These are phyloP conservation scores for Chlorella ohadii DNA, from an alignment of 139 green algal species.

Conservation along the genomic window DNA sequence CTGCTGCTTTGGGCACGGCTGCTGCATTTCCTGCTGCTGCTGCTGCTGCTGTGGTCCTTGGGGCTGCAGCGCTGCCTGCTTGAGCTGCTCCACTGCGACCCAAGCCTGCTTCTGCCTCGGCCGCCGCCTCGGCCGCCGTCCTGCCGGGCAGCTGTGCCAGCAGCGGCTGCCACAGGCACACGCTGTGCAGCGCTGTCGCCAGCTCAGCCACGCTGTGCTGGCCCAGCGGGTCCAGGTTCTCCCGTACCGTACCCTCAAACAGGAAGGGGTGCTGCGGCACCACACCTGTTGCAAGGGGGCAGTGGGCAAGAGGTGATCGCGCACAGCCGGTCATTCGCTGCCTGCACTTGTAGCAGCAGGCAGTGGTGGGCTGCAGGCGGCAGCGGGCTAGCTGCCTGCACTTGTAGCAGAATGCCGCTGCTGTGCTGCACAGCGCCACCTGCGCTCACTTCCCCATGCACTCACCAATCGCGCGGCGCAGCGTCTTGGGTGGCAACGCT, in stretches of 20 bases:
- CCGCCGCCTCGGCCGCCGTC: not conserved
- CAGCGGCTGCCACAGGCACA: slow-evolving; percentile 45
- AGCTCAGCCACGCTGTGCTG: slow-evolving; percentile 46
- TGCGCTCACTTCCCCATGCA: slow-evolving; percentile 8
- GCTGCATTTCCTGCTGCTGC: not conserved
- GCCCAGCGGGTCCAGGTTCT: slow-evolving; percentile 76
- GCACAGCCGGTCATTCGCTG: no score
- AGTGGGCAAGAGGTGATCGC: no score
- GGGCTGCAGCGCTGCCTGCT: not conserved
- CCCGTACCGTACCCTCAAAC: slow-evolving; percentile 69
- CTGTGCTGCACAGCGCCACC: no score
- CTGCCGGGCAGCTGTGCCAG: not conserved
- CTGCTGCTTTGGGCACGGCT: not conserved
- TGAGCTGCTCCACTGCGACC: not conserved
- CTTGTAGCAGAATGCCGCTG: no score
- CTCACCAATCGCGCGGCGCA: slow-evolving; percentile 56
- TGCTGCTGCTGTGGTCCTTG: not conserved
- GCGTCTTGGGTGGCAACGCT: slow-evolving; percentile 28
- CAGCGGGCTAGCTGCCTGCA: no score
- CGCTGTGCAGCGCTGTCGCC: slow-evolving; percentile 42
- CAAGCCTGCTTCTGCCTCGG: not conserved
- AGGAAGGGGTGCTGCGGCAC: slow-evolving; percentile 79
- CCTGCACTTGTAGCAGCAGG: no score
- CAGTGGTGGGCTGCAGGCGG: no score
- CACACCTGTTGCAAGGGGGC: slow-evolving; percentile 43